Conservation (phyloP, 371 early-diverging fungal species). For the Mucor circinelloides region DNA sequence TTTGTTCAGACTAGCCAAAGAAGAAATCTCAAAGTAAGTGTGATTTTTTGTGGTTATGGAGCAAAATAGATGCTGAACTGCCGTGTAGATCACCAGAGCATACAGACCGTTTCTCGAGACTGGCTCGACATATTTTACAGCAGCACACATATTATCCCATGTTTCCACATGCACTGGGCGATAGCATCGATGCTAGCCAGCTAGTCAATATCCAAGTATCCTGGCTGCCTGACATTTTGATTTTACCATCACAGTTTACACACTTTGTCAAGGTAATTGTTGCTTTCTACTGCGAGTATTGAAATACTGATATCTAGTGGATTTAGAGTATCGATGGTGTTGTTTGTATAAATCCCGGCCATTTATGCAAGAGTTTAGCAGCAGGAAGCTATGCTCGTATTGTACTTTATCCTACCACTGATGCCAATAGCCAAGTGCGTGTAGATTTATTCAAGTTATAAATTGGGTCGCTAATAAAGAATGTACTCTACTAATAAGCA, state of each 20-base stretch:
- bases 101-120: conserved; percentile 66
- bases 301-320: neutral
- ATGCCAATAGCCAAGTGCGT: conserved; percentile 45
- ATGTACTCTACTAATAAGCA: conserved; percentile 16
- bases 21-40: conserved; percentile 63
- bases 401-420: conserved; percentile 61
- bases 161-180: conserved; percentile 66
- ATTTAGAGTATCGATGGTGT: conserved; percentile 58
- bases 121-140: conserved; percentile 71
- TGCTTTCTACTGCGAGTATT: neutral
- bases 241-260: conserved; percentile 73
- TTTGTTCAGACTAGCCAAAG: conserved; percentile 63
- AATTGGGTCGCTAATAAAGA: neutral
- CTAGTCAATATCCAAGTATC: conserved; percentile 51
- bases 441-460: conserved; percentile 68
- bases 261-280: conserved; percentile 59
- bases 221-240: conserved; percentile 79
- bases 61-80: neutral
- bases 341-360: conserved; percentile 83
- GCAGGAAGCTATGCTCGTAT: conserved; percentile 80
- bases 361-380: conserved; percentile 59
- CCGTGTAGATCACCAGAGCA: neutral
- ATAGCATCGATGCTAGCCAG: conserved; percentile 57
- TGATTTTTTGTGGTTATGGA: neutral
- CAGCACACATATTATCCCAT: conserved; percentile 88